Evolutionary conservation across 306 rosid genomes (phyloP).

Genomic region (Bauhinia variegata): DNA sequence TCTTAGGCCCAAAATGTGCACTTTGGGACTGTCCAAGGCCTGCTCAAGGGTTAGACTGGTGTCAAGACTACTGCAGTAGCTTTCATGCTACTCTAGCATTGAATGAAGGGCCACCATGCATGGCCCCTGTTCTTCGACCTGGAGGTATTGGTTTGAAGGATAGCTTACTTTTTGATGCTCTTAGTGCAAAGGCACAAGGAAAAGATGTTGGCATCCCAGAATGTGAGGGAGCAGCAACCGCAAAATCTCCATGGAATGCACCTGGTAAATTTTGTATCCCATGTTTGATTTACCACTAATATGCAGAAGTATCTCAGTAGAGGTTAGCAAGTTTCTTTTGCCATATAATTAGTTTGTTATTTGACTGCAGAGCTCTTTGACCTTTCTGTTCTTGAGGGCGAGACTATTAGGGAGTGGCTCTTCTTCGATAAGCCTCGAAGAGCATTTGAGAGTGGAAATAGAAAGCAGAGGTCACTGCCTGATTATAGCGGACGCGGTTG

Average conservation of each 20-base stretch:
- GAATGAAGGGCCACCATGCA: constrained; percentile 88
- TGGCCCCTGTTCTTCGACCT: constrained; percentile 83
- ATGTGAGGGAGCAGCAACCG: constrained; percentile 92
- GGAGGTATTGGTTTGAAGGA: constrained; percentile 89
- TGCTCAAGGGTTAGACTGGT: constrained; percentile 76
- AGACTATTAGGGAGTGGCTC: constrained; percentile 84
- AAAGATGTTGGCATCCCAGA: constrained; percentile 90
- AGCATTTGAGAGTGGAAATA: constrained; percentile 90
- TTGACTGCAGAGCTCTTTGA: constrained; percentile 73
- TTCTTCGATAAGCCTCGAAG: constrained; percentile 90
- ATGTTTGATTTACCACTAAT: constrained; percentile 4
- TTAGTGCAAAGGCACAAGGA: constrained; percentile 72
- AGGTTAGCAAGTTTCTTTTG: constrained; percentile 19
- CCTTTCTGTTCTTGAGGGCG: constrained; percentile 74
- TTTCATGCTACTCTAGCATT: constrained; percentile 75
- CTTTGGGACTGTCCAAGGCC: constrained; percentile 96
- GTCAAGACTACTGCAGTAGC: constrained; percentile 78
- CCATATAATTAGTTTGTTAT: constrained; percentile 8
- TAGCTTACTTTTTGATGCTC: constrained; percentile 75
- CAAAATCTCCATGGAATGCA: constrained; percentile 86
- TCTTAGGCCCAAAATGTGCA: constrained; percentile 84
- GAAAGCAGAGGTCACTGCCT: constrained; percentile 97
- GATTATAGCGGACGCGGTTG: constrained; percentile 98
- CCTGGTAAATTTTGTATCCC: constrained; percentile 52
- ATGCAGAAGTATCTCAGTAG: constrained; percentile 1